Conservation (phyloP, 768 basidiomycete genomes). For the Termitomyces sp. region DNA sequence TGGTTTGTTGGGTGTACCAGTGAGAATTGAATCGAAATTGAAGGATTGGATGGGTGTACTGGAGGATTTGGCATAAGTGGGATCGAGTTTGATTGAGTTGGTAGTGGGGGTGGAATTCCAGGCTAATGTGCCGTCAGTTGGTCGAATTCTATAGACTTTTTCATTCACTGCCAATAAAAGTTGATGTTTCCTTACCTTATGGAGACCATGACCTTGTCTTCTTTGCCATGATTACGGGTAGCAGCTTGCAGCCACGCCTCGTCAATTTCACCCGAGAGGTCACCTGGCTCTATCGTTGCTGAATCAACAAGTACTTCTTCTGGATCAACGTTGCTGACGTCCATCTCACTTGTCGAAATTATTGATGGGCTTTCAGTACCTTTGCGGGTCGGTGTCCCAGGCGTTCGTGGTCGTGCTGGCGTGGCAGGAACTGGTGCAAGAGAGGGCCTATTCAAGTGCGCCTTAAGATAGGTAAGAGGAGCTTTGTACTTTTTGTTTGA, state of each 20-base stretch:
- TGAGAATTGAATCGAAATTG: slow-evolving; percentile 72
- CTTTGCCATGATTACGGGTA: slow-evolving; percentile 52
- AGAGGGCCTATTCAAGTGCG: slow-evolving; percentile 21
- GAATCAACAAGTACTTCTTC: slow-evolving; percentile 77
- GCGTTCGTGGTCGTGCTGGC: slow-evolving; percentile 54
- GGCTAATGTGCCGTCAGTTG: slow-evolving; percentile 44
- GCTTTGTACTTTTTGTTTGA: slow-evolving; percentile 68
- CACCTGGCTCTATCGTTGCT: slow-evolving; percentile 62
- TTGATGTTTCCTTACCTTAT: slow-evolving; percentile 47
- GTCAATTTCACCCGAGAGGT: slow-evolving; percentile 67
- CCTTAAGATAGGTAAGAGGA: slow-evolving; percentile 24
- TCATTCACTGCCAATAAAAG: slow-evolving; percentile 4
- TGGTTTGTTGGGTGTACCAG: slow-evolving; percentile 74
- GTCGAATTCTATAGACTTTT: slow-evolving; percentile 49
- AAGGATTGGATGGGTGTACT: slow-evolving; percentile 34
- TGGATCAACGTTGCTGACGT: slow-evolving; percentile 65
- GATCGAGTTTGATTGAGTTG: slow-evolving; percentile 58
- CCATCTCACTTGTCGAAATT: slow-evolving; percentile 60
- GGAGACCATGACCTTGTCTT: slow-evolving; percentile 86
- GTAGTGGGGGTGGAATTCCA: slow-evolving; percentile 46
- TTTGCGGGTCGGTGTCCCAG: slow-evolving; percentile 41
- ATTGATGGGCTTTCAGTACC: slow-evolving; percentile 45
- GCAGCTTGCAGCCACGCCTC: slow-evolving; percentile 43
- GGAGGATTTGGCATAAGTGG: slow-evolving; percentile 45
- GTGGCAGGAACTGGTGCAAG: slow-evolving; percentile 48